These are phyloP conservation scores for Beauveria brongniartii DNA, from an alignment of 2,329 filamentous ascomycete species.

Conservation along the genomic window DNA sequence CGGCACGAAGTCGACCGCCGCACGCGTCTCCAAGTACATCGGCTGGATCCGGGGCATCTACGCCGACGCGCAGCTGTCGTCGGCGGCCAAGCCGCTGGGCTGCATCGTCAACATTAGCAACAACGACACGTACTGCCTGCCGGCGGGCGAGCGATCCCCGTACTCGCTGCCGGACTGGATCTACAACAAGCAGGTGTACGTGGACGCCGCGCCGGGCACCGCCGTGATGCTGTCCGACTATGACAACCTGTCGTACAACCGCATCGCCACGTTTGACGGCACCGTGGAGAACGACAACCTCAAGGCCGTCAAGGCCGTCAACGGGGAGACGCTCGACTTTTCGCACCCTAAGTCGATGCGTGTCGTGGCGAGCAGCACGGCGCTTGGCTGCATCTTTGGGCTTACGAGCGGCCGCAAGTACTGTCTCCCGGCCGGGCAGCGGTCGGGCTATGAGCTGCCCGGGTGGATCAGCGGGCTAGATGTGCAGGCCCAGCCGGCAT, in stretches of 20 bases:
- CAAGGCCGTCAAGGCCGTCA: not conserved
- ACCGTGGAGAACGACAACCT: not conserved
- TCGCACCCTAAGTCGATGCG: not conserved
- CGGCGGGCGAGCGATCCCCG: not conserved
- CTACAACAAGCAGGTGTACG: not conserved
- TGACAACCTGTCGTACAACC: not conserved
- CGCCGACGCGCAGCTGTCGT: not conserved
- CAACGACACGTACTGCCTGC: not conserved
- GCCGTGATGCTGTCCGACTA: not conserved
- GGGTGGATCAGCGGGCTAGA: not conserved
- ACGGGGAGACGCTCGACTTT: not conserved
- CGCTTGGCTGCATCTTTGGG: not conserved
- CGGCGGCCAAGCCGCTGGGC: not conserved
- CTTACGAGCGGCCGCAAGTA: not conserved
- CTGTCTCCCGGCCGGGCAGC: not conserved
- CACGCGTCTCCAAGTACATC: not conserved
- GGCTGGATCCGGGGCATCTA: not conserved
- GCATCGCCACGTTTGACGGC: not conserved
- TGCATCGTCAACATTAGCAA: not conserved
- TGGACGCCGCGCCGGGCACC: not conserved
- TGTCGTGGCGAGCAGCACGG: not conserved
- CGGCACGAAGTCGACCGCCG: not conserved
- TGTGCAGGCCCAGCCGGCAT: not conserved
- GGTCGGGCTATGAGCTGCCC: not conserved
- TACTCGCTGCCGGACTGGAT: not conserved